Conservation (phyloP, 768 basidiomycete species). For the Pilatotrama ljubarskyi region DNA sequence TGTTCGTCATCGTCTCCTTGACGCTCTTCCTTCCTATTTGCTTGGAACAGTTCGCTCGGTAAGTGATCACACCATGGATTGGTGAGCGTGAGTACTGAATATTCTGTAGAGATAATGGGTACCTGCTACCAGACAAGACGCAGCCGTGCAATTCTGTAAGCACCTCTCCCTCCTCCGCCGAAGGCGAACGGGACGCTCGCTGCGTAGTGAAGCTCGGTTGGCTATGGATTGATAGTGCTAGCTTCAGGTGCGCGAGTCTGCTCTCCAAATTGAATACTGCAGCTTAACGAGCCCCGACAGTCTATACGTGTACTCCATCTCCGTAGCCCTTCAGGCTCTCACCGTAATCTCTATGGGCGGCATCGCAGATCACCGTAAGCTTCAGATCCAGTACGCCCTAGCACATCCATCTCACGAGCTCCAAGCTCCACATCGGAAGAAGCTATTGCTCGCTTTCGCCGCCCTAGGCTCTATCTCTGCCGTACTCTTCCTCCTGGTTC, state of each 20-base stretch:
- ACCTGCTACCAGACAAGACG: slow-evolving; percentile 64
- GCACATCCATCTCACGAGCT: slow-evolving; percentile 12
- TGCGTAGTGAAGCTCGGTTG: slow-evolving; percentile 85
- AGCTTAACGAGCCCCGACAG: slow-evolving; percentile 39
- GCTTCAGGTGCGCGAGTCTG: slow-evolving; percentile 70
- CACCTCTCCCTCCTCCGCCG: slow-evolving; percentile 10
- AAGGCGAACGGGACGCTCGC: slow-evolving; percentile 40
- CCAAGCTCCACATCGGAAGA: slow-evolving; percentile 70
- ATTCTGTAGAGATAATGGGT: slow-evolving; percentile 70
- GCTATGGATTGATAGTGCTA: slow-evolving; percentile 88
- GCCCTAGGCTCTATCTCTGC: slow-evolving; percentile 68
- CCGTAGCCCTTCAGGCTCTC: slow-evolving; percentile 88
- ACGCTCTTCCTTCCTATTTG: slow-evolving; percentile 83
- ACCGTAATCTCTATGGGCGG: slow-evolving; percentile 93
- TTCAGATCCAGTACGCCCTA: not conserved
- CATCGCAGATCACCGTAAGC: slow-evolving; percentile 86
- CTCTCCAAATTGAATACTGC: not conserved
- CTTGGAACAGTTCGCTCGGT: slow-evolving; percentile 77
- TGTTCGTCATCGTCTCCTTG: slow-evolving; percentile 79
- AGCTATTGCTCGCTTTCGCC: slow-evolving; percentile 75
- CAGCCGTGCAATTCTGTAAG: slow-evolving; percentile 48
- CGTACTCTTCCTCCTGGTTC: slow-evolving; percentile 68
- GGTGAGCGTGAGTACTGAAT: not conserved
- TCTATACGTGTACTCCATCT: slow-evolving; percentile 84
- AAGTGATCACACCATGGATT: not conserved